Conservation (phyloP, 345 rosid genomes). For the Lumnitzera racemosa region DNA sequence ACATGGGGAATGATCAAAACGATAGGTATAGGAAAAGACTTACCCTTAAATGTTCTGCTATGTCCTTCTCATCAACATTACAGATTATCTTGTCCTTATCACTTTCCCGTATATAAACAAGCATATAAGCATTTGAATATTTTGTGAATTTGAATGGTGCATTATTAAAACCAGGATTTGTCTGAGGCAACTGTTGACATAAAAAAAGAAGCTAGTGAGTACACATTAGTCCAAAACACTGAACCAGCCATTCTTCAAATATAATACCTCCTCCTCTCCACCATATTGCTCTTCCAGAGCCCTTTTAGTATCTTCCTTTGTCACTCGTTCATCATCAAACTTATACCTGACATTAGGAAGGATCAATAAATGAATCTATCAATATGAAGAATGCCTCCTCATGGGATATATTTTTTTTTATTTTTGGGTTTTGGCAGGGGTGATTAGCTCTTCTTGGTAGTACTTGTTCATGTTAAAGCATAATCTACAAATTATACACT, state of each 20-base stretch:
- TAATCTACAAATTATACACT: too few relatives aligned
- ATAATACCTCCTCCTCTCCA: conserved; percentile 96
- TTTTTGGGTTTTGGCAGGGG: too few relatives aligned
- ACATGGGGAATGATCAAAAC: neutral
- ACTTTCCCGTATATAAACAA: conserved; percentile 88
- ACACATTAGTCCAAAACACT: conserved; percentile 4
- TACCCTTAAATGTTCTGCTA: conserved; percentile 97
- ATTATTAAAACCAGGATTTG: conserved; percentile 90
- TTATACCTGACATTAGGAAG: conserved; percentile 51
- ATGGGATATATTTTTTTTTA: too few relatives aligned
- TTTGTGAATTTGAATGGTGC: conserved; percentile 93
- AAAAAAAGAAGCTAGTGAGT: conserved; percentile 10
- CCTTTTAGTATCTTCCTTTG: conserved; percentile 86
- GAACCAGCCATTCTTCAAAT: conserved; percentile 3
- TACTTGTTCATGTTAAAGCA: too few relatives aligned
- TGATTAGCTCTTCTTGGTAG: too few relatives aligned
- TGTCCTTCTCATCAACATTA: conserved; percentile 94
- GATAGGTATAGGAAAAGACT: conserved; percentile 9
- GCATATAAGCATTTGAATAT: conserved; percentile 98
- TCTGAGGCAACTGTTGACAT: conserved; percentile 67
- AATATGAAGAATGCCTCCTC: neutral
- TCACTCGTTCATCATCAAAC: conserved; percentile 98
- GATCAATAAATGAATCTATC: neutral
- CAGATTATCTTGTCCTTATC: conserved; percentile 95
- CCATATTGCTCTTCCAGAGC: conserved; percentile 99